phyloP scores from a whole-genome alignment of 345 rosid genomes.

The Populus euphratica region DNA sequence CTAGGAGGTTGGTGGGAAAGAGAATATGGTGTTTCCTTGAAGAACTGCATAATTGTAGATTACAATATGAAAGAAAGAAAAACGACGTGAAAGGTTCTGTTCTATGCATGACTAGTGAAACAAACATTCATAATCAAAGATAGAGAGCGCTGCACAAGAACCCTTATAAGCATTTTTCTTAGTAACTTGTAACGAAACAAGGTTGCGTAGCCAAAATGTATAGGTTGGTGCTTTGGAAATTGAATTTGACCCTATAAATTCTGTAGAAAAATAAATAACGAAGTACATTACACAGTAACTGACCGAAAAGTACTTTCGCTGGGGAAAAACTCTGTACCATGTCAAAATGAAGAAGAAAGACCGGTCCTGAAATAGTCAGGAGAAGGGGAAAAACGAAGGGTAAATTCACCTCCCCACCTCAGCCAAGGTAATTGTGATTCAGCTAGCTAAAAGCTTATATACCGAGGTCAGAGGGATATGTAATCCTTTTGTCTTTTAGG shows the following conservation, averaged over 20 bases:
- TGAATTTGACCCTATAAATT: neutral
- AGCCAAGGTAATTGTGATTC: neutral
- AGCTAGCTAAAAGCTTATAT: neutral
- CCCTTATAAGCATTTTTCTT: neutral
- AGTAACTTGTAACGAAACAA: neutral
- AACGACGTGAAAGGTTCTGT: neutral
- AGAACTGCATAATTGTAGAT: neutral
- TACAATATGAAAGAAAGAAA: too few species aligned
- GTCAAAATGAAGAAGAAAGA: slow-evolving; percentile 1
- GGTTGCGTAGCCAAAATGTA: neutral
- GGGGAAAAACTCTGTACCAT: neutral
- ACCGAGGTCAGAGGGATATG: neutral
- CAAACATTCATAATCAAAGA: neutral
- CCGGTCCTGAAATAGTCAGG: neutral
- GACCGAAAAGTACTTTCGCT: neutral
- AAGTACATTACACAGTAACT: neutral
- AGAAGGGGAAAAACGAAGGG: neutral
- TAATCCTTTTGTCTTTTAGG: slow-evolving; percentile 34
- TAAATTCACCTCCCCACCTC: neutral
- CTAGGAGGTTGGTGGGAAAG: neutral
- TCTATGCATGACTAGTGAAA: neutral
- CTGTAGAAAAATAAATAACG: neutral
- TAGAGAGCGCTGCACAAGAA: neutral
- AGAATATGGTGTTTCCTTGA: neutral
- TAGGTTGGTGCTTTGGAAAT: neutral